Conservation (phyloP, 352 stramenopile genomes). For the Salisapilia sapeloensis region DNA sequence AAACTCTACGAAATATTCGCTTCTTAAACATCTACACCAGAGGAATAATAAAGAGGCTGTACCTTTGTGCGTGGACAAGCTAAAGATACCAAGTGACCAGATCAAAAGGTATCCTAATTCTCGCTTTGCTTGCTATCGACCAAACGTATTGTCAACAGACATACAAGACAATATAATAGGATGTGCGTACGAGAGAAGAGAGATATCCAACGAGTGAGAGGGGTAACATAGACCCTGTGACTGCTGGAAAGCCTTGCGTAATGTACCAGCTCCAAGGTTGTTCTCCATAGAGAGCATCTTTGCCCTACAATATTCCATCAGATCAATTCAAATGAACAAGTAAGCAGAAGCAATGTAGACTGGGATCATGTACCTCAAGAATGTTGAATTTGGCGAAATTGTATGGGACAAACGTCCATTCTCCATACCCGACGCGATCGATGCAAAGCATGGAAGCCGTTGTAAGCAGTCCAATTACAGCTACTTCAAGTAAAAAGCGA, state of each 20-base stretch:
- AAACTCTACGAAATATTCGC: constrained; percentile 26
- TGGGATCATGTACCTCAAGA: constrained; percentile 23
- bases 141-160: background rate
- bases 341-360: background rate
- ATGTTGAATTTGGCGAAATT: constrained; percentile 84
- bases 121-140: constrained; percentile 27
- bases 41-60: background rate
- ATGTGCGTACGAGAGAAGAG: constrained; percentile 21
- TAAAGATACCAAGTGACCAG: constrained; percentile 63
- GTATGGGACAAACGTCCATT: constrained; percentile 68
- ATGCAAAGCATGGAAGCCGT: constrained; percentile 46
- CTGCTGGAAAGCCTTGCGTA: constrained; percentile 50
- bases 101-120: constrained; percentile 44
- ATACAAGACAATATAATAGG: constrained; percentile 1
- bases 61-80: constrained; percentile 70
- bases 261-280: constrained; percentile 80
- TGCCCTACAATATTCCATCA: constrained; percentile 20
- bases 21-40: background rate
- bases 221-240: constrained; percentile 34
- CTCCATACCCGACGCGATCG: constrained; percentile 56
- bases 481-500: constrained; percentile 19
- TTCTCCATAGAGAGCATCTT: constrained; percentile 63
- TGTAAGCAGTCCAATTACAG: constrained; percentile 39
- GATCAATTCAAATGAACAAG: background rate
- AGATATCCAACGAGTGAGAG: constrained; percentile 33